Conservation (phyloP, 768 basidiomycete species). For the Suillus luteus region DNA sequence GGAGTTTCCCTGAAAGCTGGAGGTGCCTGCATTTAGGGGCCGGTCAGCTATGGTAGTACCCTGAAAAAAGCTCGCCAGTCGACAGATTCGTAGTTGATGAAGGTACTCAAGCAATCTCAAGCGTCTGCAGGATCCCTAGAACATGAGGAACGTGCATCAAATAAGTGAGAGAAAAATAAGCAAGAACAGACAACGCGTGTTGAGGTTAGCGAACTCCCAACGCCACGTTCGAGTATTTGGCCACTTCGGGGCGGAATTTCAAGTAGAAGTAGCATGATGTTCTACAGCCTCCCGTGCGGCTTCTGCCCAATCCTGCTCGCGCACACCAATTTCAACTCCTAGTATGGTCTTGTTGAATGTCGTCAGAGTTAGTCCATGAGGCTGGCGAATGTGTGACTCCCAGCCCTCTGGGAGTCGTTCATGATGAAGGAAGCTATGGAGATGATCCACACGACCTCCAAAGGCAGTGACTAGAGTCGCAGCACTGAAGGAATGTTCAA, state of each 20-base stretch:
- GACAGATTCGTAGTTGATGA: not conserved
- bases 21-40: not conserved
- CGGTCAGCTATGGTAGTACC: not conserved
- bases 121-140: not conserved
- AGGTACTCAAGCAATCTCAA: not conserved
- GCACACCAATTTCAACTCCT: not conserved
- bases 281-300: not conserved
- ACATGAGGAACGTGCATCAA: not conserved
- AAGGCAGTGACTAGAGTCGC: constrained; percentile 69
- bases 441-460: constrained; percentile 60
- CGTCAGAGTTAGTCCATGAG: constrained; percentile 59
- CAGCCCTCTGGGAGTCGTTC: constrained; percentile 73
- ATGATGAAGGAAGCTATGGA: constrained; percentile 57
- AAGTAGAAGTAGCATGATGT: not conserved
- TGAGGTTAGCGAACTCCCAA: not conserved
- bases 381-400: constrained; percentile 60
- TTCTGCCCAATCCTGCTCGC: constrained; percentile 4
- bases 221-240: not conserved
- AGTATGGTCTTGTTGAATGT: constrained; percentile 47
- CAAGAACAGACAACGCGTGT: not conserved
- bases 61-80: not conserved
- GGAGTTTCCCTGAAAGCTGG: not conserved
- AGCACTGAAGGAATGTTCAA: constrained; percentile 41
- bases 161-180: not conserved
- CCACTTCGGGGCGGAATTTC: too few species aligned